Percentiles rank a stretch among this genome's conserved stretches.
These are phyloP conservation scores for Cyclotella distinguenda DNA, from an alignment of 108 stramenopile genomes.

Conservation along the genomic window DNA sequence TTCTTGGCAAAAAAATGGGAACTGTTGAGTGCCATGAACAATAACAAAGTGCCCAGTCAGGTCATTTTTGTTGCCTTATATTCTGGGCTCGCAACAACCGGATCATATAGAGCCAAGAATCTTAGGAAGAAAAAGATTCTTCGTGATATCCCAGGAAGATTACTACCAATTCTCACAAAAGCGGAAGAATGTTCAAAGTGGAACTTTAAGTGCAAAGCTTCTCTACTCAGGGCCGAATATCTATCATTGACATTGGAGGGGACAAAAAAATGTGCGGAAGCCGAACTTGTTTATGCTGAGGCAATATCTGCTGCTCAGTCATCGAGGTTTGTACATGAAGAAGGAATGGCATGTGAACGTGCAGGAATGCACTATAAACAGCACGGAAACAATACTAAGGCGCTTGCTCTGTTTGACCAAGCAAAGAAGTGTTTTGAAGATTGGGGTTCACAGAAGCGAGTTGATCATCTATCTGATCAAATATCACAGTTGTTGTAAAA, in stretches of 20 bases:
- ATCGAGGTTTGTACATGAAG: slow-evolving; percentile 24
- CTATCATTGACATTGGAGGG: neutral
- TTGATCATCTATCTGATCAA: no score
- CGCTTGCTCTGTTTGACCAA: slow-evolving; percentile 3
- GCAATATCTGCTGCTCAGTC: slow-evolving; percentile 14
- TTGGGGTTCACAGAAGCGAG: slow-evolving; percentile 25
- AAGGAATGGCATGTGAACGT: slow-evolving; percentile 38
- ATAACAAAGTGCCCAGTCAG: neutral
- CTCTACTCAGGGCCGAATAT: slow-evolving; percentile 19
- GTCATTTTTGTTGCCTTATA: neutral
- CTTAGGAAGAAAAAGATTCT: slow-evolving; percentile 7
- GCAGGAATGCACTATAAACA: slow-evolving; percentile 24
- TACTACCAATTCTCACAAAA: neutral
- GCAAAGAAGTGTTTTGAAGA: slow-evolving; percentile 22
- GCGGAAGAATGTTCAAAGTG: neutral
- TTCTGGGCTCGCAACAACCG: neutral
- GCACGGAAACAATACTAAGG: slow-evolving; percentile 3
- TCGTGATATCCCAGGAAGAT: neutral
- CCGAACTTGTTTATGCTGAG: slow-evolving; percentile 1
- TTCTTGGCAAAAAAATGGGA: slow-evolving; percentile 9
- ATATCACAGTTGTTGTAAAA: no score
- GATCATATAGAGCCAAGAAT: neutral
- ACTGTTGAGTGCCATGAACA: neutral
- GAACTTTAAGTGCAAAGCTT: slow-evolving; percentile 7
- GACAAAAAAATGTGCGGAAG: slow-evolving; percentile 17